Evolutionary conservation across 2,329 filamentous ascomycete species (phyloP), one percentile per base, ranked within the genome.

Genomic region (Cryphonectria radicalis): DNA sequence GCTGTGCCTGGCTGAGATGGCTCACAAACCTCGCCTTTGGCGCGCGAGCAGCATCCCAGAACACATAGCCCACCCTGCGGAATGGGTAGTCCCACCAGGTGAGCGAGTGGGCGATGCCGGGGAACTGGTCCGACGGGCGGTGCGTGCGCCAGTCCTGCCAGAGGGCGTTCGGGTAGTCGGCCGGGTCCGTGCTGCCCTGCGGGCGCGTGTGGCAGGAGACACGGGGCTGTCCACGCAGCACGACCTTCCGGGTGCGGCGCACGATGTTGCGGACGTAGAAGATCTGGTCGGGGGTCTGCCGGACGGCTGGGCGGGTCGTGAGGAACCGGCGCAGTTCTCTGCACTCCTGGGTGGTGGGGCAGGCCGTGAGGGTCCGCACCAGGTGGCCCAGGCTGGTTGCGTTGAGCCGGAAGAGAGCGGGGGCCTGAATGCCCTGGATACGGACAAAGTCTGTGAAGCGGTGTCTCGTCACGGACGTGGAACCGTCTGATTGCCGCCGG

Each of bases 361-460:
- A 1, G 13, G 25, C 10, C 55, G 14, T 32, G 25, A 59, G 25
- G 4, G 55, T 59, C 25, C 17, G 55, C 25, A 32, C 13, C 28
- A 59, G 55, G 55, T 32, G 25, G 55, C 55, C 55, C 55, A 59
- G 55, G 55, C 55, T 59, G 55, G 55, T 59, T 3, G 25, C 55
- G 55, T 59, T 59, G 25, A 59, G 55, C 11, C 55, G 46, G 17
- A 22, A 19, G 6, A 50, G 6, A 6, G 46, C 22, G 22, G 19
- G 22, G 0, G 2, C 14, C 4, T 17, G 14, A 17, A 43, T 17
- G 13, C 5, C 4, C 42, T 6, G 6, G 46, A n/a, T 7, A 1
- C n/a, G 7, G 25, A 59, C 13, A 19, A 19, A 32, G 28, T 59
- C 55, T 4, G 0, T 3, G 25, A 59, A 19, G 25, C 28, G 13